Percentiles rank a stretch among this genome's conserved stretches.
Conservation (phyloP, 257 asterid genomes). For the Ajuga chamaepitys region DNA sequence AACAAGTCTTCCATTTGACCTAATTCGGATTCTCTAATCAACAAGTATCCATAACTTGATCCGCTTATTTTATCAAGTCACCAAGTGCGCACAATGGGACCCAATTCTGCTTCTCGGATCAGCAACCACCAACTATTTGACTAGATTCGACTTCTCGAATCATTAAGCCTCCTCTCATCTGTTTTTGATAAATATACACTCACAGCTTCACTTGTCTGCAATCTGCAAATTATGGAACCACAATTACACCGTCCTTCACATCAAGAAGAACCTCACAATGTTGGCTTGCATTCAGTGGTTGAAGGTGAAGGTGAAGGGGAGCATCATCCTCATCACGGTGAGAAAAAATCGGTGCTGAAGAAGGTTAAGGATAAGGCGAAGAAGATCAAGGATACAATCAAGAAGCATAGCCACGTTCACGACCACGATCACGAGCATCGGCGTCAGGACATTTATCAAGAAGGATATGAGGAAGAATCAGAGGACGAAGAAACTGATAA, state of each 20-base stretch:
- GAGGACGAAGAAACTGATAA: constrained; percentile 33
- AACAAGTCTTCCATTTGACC: too few relatives aligned
- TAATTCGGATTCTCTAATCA: too few relatives aligned
- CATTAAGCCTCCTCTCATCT: neutral
- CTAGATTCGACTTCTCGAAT: too few relatives aligned
- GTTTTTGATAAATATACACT: neutral
- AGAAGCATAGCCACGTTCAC: constrained; percentile 25
- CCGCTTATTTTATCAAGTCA: too few relatives aligned
- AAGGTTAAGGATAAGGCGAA: constrained; percentile 77
- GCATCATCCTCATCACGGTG: constrained; percentile 21
- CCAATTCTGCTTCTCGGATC: too few relatives aligned
- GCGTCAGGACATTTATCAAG: neutral
- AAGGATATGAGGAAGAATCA: constrained; percentile 3
- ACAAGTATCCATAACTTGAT: too few relatives aligned
- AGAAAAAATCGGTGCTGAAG: constrained; percentile 57
- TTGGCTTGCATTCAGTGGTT: constrained; percentile 13
- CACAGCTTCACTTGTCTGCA: neutral
- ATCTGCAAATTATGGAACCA: constrained; percentile 22
- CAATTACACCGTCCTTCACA: constrained; percentile 15
- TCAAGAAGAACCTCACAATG: constrained; percentile 11
- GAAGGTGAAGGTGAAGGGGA: constrained; percentile 15
- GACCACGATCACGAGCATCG: constrained; percentile 3
- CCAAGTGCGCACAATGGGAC: too few relatives aligned
- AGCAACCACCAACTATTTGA: too few relatives aligned
- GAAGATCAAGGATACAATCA: constrained; percentile 53